Base-by-base conservation (phyloP, 805 yeast genomes). In the Candida alai region DNA sequence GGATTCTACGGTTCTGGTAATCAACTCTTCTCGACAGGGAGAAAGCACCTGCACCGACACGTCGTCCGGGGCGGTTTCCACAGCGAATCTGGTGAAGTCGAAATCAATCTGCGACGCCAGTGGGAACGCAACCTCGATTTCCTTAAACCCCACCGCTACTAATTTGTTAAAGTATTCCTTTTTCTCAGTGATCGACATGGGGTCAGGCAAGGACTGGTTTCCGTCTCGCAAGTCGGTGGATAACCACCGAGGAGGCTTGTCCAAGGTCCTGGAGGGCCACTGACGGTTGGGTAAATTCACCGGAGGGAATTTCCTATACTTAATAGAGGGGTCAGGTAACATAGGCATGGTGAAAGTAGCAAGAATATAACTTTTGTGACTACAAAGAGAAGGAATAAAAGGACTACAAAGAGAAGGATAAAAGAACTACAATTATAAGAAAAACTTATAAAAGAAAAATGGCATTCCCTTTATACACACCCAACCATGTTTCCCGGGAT, bases 221-320 rank as follows among this genome's bases (percentile, higher is more conserved):
- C 94, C 94, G 52, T 84, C 94, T 49, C 94, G 73, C 41, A 84
- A 68, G 51, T 84, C 94, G 3, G 94, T 84, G 14, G 89, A 79
- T 30, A 84, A 65, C 93, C 93, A 84, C 45, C 93, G 66, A 14
- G 94, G 94, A 3, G 88, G 74, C 52, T 73, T 73, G 32, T 62
- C 64, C 37, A 84, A 54, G 11, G 70, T 58, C 39, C 69, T 68
- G 23, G 67, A 51, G 1, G 94, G 94, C 94, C 94, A 84, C 41
- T 72, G 70, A 37, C 93, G 72, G 40, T 77, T 65, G 3, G 80
- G 75, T 42, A 84, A 60, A 28, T 76, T 51, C 18, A 80, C 54
- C 1, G 79, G 70, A 12, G 67, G 62, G 52, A 80, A 82, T 24
- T 74, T 62, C 44, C 59, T 69, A 52, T 84, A 84, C 51, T 84